phyloP scores from a whole-genome alignment of 2,329 filamentous ascomycete species.

The Aspergillus glaucus region DNA sequence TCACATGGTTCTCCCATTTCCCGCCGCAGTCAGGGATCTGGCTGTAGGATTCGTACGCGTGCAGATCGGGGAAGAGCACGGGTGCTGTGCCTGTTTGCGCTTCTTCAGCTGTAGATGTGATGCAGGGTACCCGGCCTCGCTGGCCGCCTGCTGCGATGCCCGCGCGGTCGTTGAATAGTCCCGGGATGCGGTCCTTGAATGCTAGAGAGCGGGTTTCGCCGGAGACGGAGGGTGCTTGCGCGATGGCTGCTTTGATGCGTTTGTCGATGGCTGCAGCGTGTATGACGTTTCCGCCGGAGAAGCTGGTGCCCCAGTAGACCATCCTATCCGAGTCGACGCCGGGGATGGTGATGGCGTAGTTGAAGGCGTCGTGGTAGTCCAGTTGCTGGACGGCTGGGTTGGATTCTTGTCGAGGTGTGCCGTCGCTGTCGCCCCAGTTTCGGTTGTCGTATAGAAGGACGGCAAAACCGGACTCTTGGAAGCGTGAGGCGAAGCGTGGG shows the following conservation, averaged over 20 bases:
- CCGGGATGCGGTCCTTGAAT: too few species aligned
- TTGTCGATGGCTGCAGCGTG: constrained; percentile 34
- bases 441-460: constrained; percentile 14
- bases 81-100: neutral
- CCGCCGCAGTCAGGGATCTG: neutral
- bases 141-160: constrained; percentile 9
- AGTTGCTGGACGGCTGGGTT: constrained; percentile 23
- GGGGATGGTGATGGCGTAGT: constrained; percentile 24
- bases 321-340: constrained; percentile 29
- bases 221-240: constrained; percentile 29
- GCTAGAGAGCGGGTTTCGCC: too few species aligned
- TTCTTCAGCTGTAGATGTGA: neutral
- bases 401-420: constrained; percentile 21
- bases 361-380: constrained; percentile 35
- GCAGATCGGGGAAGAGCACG: too few species aligned
- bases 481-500: too few species aligned
- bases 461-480: too few species aligned
- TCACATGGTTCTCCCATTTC: constrained; percentile 7
- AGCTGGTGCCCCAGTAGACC: constrained; percentile 33
- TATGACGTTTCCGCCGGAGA: constrained; percentile 37
- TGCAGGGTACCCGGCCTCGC: constrained; percentile 25
- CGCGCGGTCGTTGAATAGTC: constrained; percentile 32
- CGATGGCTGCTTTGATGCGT: constrained; percentile 36
- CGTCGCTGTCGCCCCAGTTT: constrained; percentile 22
- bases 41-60: too few species aligned